phyloP scores from a whole-genome alignment of 225 moss, liverwort and hornwort genomes.

The Pleurozium schreberi region DNA sequence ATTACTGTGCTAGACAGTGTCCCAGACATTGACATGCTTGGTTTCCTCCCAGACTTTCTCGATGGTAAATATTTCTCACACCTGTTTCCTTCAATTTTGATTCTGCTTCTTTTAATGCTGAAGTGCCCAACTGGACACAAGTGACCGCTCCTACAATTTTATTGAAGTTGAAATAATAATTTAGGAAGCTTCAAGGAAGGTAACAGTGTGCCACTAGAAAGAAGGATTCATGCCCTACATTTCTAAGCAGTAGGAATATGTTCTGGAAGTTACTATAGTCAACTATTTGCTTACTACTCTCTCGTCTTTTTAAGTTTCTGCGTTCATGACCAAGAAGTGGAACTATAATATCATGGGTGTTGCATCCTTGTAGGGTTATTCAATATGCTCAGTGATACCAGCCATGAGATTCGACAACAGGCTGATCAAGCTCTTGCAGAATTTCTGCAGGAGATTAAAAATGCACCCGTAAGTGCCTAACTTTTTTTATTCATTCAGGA shows the following conservation, averaged over 20 bases:
- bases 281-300: background rate
- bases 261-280: background rate
- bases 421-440: slow-evolving; percentile 92
- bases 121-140: background rate
- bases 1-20: slow-evolving; percentile 65
- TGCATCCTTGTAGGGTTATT: slow-evolving; percentile 56
- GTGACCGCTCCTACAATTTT: background rate
- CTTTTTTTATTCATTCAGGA: background rate
- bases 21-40: slow-evolving; percentile 67
- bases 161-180: too few species aligned
- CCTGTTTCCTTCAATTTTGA: background rate
- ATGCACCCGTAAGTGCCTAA: slow-evolving; percentile 63
- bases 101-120: background rate
- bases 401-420: slow-evolving; percentile 93
- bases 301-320: background rate
- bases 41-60: slow-evolving; percentile 63
- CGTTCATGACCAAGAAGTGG: background rate
- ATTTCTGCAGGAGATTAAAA: slow-evolving; percentile 93
- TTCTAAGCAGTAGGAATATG: background rate
- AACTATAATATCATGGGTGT: background rate
- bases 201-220: background rate
- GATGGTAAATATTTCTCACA: slow-evolving; percentile 26
- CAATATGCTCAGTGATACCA: slow-evolving; percentile 93
- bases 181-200: background rate
- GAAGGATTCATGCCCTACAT: background rate